phyloP scores from a whole-genome alignment of 2,329 filamentous ascomycete species.

The Fusarium paranaense region DNA sequence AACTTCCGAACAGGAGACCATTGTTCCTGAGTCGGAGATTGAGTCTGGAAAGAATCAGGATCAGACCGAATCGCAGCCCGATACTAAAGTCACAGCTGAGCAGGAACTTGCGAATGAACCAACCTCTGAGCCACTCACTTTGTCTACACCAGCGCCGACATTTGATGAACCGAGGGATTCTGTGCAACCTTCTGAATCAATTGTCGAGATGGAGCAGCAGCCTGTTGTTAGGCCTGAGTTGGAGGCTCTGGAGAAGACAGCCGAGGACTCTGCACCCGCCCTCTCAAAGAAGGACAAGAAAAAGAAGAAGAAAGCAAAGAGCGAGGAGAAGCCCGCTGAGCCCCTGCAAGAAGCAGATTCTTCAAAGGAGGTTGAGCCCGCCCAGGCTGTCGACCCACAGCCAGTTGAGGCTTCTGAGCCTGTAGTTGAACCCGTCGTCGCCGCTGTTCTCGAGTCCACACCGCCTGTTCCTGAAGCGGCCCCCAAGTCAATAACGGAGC shows the following conservation, averaged over 20 bases:
- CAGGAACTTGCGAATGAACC: constrained; percentile 8
- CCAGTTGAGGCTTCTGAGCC: constrained; percentile 8
- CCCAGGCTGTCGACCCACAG: constrained; percentile 3
- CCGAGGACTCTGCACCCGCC: constrained; percentile 2
- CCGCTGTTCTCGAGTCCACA: not conserved
- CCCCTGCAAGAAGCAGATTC: not conserved
- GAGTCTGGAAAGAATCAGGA: constrained; percentile 27
- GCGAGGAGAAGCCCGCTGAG: constrained; percentile 5
- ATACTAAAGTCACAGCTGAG: constrained; percentile 30
- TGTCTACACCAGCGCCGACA: not conserved
- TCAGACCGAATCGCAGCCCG: constrained; percentile 6
- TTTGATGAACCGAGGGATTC: constrained; percentile 5
- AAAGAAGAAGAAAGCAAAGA: constrained; percentile 20
- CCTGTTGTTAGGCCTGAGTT: not conserved
- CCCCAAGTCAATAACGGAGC: not conserved
- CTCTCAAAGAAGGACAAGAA: constrained; percentile 42
- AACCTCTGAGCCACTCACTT: not conserved
- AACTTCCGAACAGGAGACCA: constrained; percentile 31
- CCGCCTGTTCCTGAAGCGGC: not conserved
- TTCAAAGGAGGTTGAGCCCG: not conserved
- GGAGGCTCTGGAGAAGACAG: constrained; percentile 3
- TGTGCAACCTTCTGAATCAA: not conserved
- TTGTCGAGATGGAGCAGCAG: not conserved
- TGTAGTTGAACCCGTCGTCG: not conserved
- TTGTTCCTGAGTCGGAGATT: constrained; percentile 34